A percentile compares a stretch with the other conserved stretches of the same genome.
Conservation (phyloP, 2,329 filamentous ascomycete species). For the Gremmenia infestans region DNA sequence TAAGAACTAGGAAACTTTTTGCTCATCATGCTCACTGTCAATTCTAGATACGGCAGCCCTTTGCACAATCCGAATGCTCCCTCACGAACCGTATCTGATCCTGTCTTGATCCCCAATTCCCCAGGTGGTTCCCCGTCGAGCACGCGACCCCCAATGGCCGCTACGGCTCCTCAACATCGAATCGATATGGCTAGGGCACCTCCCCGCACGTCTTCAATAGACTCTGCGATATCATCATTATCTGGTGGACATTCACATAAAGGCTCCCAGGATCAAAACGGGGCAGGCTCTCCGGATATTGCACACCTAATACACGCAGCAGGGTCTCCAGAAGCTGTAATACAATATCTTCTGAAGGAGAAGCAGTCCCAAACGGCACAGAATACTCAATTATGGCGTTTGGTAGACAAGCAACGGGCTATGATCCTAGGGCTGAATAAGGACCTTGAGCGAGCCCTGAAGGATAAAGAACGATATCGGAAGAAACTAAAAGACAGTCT, state of each 20-base stretch:
- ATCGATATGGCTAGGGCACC: slow-evolving; percentile 27
- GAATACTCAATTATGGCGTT: slow-evolving; percentile 87
- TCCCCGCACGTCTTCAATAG: slow-evolving; percentile 81
- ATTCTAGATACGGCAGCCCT: slow-evolving; percentile 19
- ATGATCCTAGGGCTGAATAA: slow-evolving; percentile 94
- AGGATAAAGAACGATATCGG: slow-evolving; percentile 91
- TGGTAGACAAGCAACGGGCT: slow-evolving; percentile 92
- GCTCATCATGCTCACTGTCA: neutral
- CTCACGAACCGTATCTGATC: slow-evolving; percentile 31
- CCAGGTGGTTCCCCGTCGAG: slow-evolving; percentile 18
- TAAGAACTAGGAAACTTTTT: neutral
- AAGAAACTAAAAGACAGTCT: slow-evolving; percentile 80
- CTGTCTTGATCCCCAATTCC: slow-evolving; percentile 23
- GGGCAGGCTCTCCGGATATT: slow-evolving; percentile 65
- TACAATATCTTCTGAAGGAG: slow-evolving; percentile 83
- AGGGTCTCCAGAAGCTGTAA: slow-evolving; percentile 83
- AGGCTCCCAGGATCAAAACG: slow-evolving; percentile 47
- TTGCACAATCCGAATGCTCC: slow-evolving; percentile 27
- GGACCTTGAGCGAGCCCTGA: slow-evolving; percentile 82
- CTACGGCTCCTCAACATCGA: slow-evolving; percentile 26
- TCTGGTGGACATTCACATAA: slow-evolving; percentile 58
- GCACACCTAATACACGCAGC: slow-evolving; percentile 74
- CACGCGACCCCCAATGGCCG: slow-evolving; percentile 25
- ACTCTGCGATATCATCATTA: slow-evolving; percentile 81
- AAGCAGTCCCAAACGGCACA: slow-evolving; percentile 85